Percentiles rank a stretch among this genome's conserved stretches.
These are phyloP conservation scores for Sporobolus alterniflorus DNA, from an alignment of 202 grass and related monocot genomes.

Conservation along the genomic window DNA sequence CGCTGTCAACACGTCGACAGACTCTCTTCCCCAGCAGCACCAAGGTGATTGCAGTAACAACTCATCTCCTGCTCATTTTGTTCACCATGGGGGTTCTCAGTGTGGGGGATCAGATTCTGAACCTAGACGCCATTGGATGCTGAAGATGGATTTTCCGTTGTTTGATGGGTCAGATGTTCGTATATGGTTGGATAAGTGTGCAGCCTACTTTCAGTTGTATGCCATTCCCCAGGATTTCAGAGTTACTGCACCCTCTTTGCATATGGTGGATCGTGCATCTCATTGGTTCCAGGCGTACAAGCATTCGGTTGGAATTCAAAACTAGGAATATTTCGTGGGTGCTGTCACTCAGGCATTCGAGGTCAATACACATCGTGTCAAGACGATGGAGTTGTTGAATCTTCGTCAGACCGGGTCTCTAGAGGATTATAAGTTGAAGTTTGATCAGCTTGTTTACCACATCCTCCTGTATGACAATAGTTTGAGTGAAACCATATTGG, in stretches of 20 bases:
- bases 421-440: background rate
- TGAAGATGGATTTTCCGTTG: background rate
- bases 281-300: background rate
- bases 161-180: background rate
- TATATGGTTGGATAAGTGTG: background rate
- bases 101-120: no score
- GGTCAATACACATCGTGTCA: background rate
- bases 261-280: background rate
- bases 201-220: background rate
- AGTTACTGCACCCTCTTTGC: background rate
- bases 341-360: background rate
- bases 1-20: no score
- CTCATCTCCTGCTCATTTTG: no score
- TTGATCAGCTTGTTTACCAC: background rate
- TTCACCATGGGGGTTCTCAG: no score
- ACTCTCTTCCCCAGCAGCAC: no score
- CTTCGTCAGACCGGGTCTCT: background rate
- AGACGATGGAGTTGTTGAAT: background rate
- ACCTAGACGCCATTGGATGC: background rate
- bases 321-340: rapidly evolving
- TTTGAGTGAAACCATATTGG: background rate
- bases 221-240: background rate
- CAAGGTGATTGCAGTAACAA: no score
- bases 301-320: rapidly evolving
- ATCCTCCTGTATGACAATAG: background rate